Percentiles rank a stretch among this genome's conserved stretches.
Conservation (phyloP, 495 filamentous ascomycete genomes). For the Aspergillus indologenus region DNA sequence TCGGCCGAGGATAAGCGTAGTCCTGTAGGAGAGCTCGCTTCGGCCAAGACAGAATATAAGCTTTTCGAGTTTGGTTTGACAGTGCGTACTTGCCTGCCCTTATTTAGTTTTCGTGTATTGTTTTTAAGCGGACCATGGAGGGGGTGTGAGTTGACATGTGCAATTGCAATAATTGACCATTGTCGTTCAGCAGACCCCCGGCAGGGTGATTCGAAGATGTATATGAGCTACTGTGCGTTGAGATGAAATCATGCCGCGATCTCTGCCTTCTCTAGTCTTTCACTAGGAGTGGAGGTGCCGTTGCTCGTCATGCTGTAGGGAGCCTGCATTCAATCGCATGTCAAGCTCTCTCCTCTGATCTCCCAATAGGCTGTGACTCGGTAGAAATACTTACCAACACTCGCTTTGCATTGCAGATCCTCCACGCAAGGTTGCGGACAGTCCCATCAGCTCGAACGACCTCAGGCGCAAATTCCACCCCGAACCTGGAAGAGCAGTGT, state of each 20-base stretch:
- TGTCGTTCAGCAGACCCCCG: too few relatives aligned
- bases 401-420: slow-evolving; percentile 91
- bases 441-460: slow-evolving; percentile 93
- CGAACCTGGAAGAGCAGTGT: slow-evolving; percentile 60
- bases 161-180: too few relatives aligned
- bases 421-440: slow-evolving; percentile 87
- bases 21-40: background rate
- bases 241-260: background rate
- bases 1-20: background rate
- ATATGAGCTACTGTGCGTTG: background rate
- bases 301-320: slow-evolving; percentile 49
- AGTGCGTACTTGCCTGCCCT: background rate
- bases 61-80: background rate
- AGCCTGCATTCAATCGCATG: slow-evolving; percentile 26
- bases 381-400: slow-evolving; percentile 61
- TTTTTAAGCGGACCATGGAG: too few relatives aligned
- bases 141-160: too few relatives aligned
- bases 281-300: slow-evolving; percentile 42
- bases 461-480: slow-evolving; percentile 88
- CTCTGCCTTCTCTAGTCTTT: slow-evolving; percentile 21
- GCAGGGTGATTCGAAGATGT: background rate
- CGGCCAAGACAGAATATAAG: background rate
- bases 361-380: background rate
- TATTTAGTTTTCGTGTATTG: background rate
- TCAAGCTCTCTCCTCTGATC: slow-evolving; percentile 5